Evolutionary conservation across 805 yeast species (phyloP).

Genomic region (Pichia pseudocactophila): DNA sequence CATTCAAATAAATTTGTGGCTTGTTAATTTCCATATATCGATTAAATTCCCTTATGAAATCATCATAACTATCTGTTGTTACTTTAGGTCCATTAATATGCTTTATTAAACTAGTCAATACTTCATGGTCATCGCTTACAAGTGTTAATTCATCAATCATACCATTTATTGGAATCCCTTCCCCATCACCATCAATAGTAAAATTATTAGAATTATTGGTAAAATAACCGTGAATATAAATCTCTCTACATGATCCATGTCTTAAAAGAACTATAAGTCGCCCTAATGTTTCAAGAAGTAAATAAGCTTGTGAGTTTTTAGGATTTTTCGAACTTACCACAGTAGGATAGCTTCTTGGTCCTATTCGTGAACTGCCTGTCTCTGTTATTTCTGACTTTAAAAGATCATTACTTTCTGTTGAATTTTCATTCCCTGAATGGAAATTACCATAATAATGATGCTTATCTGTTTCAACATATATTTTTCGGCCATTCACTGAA

Average conservation of each 20-base stretch:
- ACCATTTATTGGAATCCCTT: not conserved
- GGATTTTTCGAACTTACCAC: not conserved
- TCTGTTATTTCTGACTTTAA: too few species aligned
- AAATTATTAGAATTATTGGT: not conserved
- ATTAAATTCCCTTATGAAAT: not conserved
- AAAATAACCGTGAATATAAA: not conserved
- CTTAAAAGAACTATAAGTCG: not conserved
- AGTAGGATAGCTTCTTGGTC: not conserved
- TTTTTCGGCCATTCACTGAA: constrained; percentile 3
- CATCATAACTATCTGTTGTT: not conserved
- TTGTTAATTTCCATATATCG: not conserved
- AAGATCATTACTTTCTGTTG: too few species aligned
- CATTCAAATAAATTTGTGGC: not conserved
- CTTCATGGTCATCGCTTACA: not conserved
- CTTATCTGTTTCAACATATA: not conserved
- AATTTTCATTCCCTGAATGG: not conserved
- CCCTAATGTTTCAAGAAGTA: not conserved
- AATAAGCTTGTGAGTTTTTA: not conserved
- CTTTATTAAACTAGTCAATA: not conserved
- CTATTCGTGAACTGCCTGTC: too few species aligned
- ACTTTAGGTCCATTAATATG: not conserved
- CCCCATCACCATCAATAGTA: not conserved
- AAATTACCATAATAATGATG: too few species aligned
- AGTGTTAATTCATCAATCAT: not conserved
- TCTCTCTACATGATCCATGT: not conserved